Evolutionary conservation across 2,329 filamentous ascomycete genomes (phyloP).

Genomic region (Cladosporium cucumerinum): DNA sequence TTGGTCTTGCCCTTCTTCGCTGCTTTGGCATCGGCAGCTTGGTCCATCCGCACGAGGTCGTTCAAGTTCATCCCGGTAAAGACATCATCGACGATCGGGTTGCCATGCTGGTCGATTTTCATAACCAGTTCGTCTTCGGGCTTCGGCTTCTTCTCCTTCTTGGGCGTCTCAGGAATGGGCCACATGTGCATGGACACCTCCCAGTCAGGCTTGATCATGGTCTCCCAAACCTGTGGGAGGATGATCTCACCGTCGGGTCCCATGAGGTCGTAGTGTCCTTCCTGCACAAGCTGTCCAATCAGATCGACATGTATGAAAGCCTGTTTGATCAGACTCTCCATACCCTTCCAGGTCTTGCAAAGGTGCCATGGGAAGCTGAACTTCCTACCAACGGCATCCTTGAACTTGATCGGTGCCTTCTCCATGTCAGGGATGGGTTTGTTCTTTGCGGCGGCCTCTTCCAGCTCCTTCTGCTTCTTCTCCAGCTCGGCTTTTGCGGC

Average conservation of each 20-base stretch:
- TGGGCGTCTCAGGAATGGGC: constrained; percentile 40
- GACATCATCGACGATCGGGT: constrained; percentile 19
- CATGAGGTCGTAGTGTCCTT: constrained; percentile 47
- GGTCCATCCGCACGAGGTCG: background rate
- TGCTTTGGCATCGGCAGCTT: background rate
- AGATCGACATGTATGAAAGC: constrained; percentile 48
- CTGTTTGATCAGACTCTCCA: constrained; percentile 50
- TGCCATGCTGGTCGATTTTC: background rate
- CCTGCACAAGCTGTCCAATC: constrained; percentile 44
- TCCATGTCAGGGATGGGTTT: constrained; percentile 52
- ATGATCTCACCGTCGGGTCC: constrained; percentile 50
- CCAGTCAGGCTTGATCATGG: constrained; percentile 47
- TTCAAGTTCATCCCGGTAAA: constrained; percentile 9
- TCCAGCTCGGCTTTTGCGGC: constrained; percentile 51
- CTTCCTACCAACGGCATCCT: constrained; percentile 85
- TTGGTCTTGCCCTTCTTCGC: constrained; percentile 12
- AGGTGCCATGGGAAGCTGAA: constrained; percentile 88
- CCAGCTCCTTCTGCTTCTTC: constrained; percentile 47
- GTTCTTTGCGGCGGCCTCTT: constrained; percentile 47
- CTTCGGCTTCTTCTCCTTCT: constrained; percentile 19
- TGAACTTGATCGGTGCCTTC: constrained; percentile 79
- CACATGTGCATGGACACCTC: constrained; percentile 50
- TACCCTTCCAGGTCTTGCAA: constrained; percentile 62
- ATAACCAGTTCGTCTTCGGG: constrained; percentile 17
- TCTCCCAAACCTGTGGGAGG: constrained; percentile 49